These are phyloP conservation scores for Chytridiales sp. DNA, from an alignment of 371 early-diverging fungal species.

Conservation along the genomic window DNA sequence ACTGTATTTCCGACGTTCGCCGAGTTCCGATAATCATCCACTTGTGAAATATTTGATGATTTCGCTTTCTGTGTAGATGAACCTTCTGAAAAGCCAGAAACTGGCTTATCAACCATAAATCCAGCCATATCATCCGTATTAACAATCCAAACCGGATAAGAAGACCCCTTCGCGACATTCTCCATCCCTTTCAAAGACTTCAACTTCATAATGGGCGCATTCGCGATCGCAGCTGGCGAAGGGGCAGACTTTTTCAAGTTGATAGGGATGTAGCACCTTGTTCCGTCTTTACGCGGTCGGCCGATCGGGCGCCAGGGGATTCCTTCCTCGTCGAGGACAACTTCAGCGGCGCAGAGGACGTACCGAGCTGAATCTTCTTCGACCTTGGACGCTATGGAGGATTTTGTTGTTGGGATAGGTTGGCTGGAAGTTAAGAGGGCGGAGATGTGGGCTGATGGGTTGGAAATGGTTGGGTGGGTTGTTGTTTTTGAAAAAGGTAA, in stretches of 20 bases:
- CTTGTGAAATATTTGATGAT: no score
- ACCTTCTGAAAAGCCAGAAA: no score
- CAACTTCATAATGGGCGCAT: conserved; percentile 10
- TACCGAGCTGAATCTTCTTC: background rate
- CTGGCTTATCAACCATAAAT: no score
- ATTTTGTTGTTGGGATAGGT: background rate
- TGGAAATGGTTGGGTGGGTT: background rate
- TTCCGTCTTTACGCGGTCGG: background rate
- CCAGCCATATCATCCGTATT: no score
- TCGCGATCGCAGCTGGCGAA: background rate
- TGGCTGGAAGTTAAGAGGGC: background rate
- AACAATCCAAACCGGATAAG: no score
- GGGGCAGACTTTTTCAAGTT: conserved; percentile 10
- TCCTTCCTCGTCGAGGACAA: conserved; percentile 16
- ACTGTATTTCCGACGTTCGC: no score
- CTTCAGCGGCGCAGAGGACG: conserved; percentile 4
- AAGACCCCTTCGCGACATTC: no score
- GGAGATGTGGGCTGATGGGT: background rate
- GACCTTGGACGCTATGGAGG: background rate
- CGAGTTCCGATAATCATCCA: no score
- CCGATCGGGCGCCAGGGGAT: conserved; percentile 10
- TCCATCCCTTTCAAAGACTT: no score
- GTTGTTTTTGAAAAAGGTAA: no score
- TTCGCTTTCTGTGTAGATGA: no score
- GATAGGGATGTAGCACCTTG: no score